Conservation (phyloP, 2,329 filamentous ascomycete species). For the Trichoderma atroviride region DNA sequence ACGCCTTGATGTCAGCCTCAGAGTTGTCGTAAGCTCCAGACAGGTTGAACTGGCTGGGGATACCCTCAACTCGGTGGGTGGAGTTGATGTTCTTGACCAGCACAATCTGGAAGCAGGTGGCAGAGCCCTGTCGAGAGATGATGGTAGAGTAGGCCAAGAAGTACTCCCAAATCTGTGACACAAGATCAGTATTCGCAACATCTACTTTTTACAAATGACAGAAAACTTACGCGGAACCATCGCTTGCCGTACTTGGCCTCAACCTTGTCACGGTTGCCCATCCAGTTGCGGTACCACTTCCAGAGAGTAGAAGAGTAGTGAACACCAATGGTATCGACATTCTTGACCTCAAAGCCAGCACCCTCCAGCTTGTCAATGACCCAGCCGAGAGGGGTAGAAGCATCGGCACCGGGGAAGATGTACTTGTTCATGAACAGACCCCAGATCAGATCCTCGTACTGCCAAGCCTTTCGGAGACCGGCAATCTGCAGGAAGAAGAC, state of each 20-base stretch:
- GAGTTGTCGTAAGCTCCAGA: slow-evolving; percentile 57
- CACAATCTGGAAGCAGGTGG: slow-evolving; percentile 87
- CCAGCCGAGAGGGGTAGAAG: slow-evolving; percentile 87
- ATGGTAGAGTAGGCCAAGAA: slow-evolving; percentile 89
- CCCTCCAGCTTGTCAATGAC: slow-evolving; percentile 83
- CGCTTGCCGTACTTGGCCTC: slow-evolving; percentile 91
- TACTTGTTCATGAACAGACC: slow-evolving; percentile 99
- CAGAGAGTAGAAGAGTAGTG: slow-evolving; percentile 97
- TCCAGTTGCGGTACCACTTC: slow-evolving; percentile 99
- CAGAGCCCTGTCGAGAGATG: slow-evolving; percentile 79
- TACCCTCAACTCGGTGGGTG: slow-evolving; percentile 79
- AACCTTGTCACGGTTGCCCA: slow-evolving; percentile 89
- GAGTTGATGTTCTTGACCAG: slow-evolving; percentile 93
- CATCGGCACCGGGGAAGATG: slow-evolving; percentile 95
- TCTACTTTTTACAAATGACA: background rate
- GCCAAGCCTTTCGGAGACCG: slow-evolving; percentile 91
- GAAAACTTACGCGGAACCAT: slow-evolving; percentile 84
- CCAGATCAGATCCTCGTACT: slow-evolving; percentile 98
- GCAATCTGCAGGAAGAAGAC: slow-evolving; percentile 95
- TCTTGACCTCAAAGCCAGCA: slow-evolving; percentile 75
- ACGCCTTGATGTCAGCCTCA: slow-evolving; percentile 40
- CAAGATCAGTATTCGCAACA: slow-evolving; percentile 1
- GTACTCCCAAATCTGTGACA: slow-evolving; percentile 81
- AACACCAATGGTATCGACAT: slow-evolving; percentile 88
- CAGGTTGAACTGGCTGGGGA: slow-evolving; percentile 70